phyloP scores from a whole-genome alignment of 371 early-diverging fungal species.

The Lichtheimia ramosa region DNA sequence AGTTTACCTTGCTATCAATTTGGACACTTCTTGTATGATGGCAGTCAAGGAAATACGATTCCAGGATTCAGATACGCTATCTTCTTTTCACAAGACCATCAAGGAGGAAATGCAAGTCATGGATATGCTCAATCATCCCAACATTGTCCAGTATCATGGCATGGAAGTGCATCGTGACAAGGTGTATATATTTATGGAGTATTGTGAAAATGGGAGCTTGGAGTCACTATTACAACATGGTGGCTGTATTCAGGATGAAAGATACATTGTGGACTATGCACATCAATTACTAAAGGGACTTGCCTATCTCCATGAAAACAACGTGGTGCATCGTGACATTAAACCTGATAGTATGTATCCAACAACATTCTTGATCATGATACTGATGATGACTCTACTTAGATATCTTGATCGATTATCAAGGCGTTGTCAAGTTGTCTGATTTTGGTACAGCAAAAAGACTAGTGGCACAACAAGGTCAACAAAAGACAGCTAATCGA shows the following conservation, averaged over 20 bases:
- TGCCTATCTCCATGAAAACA: slow-evolving; percentile 81
- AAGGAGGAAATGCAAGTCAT: slow-evolving; percentile 91
- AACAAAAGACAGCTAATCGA: slow-evolving; percentile 59
- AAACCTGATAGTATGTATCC: slow-evolving; percentile 78
- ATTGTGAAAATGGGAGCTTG: slow-evolving; percentile 84
- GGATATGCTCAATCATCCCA: slow-evolving; percentile 84
- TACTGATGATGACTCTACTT: neutral
- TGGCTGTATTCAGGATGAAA: slow-evolving; percentile 77
- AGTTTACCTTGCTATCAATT: slow-evolving; percentile 82
- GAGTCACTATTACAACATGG: slow-evolving; percentile 75
- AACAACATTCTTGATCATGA: too few relatives aligned
- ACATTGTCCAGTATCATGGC: slow-evolving; percentile 88
- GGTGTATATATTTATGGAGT: slow-evolving; percentile 94
- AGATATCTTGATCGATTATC: slow-evolving; percentile 81
- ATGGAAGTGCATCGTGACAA: slow-evolving; percentile 91
- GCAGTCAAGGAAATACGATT: slow-evolving; percentile 92
- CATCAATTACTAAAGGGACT: slow-evolving; percentile 87
- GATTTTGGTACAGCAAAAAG: slow-evolving; percentile 93
- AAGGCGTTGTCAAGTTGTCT: slow-evolving; percentile 79
- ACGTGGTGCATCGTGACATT: slow-evolving; percentile 91
- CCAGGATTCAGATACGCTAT: slow-evolving; percentile 70
- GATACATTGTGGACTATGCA: slow-evolving; percentile 73
- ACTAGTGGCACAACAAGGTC: slow-evolving; percentile 28
- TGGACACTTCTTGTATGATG: slow-evolving; percentile 84
- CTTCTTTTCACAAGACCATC: slow-evolving; percentile 71